phyloP scores from a whole-genome alignment of 495 filamentous ascomycete species.

The Podospora conica region DNA sequence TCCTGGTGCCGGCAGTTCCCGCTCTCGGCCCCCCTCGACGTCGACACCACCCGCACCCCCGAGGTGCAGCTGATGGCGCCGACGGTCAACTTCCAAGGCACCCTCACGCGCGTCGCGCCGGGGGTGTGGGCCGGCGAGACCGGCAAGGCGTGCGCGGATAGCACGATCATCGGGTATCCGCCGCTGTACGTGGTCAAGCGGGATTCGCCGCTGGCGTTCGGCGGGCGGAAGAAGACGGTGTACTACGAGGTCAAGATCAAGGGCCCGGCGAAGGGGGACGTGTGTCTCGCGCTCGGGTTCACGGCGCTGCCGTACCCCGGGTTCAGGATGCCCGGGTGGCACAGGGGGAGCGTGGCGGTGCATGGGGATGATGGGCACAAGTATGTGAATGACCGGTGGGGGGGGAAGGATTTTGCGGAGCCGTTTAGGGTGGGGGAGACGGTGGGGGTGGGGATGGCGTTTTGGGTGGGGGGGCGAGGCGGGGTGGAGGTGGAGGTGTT shows the following conservation, averaged over 20 bases:
- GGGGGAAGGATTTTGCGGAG: slow-evolving; percentile 64
- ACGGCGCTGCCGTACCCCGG: slow-evolving; percentile 74
- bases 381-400: slow-evolving; percentile 81
- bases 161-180: slow-evolving; percentile 56
- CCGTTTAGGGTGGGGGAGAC: slow-evolving; percentile 44
- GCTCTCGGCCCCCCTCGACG: slow-evolving; percentile 51
- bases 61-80: slow-evolving; percentile 34
- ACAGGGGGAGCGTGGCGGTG: slow-evolving; percentile 75
- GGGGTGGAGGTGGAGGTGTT: slow-evolving; percentile 59
- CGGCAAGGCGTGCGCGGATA: slow-evolving; percentile 36
- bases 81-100: slow-evolving; percentile 25
- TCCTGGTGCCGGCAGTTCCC: slow-evolving; percentile 62
- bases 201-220: slow-evolving; percentile 55
- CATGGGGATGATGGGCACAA: slow-evolving; percentile 86
- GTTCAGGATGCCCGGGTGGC: slow-evolving; percentile 88
- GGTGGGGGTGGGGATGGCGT: slow-evolving; percentile 60
- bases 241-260: slow-evolving; percentile 73
- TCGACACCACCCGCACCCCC: slow-evolving; percentile 36
- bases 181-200: slow-evolving; percentile 67
- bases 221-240: slow-evolving; percentile 47
- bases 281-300: slow-evolving; percentile 71
- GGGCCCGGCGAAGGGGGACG: slow-evolving; percentile 39
- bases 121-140: slow-evolving; percentile 43
- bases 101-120: slow-evolving; percentile 24
- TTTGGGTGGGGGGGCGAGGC: slow-evolving; percentile 36